Evolutionary conservation across 192 early-diverging fungal genomes (phyloP), one percentile per base, ranked within the genome.

Genomic region (Dimargaris xerosporica): DNA sequence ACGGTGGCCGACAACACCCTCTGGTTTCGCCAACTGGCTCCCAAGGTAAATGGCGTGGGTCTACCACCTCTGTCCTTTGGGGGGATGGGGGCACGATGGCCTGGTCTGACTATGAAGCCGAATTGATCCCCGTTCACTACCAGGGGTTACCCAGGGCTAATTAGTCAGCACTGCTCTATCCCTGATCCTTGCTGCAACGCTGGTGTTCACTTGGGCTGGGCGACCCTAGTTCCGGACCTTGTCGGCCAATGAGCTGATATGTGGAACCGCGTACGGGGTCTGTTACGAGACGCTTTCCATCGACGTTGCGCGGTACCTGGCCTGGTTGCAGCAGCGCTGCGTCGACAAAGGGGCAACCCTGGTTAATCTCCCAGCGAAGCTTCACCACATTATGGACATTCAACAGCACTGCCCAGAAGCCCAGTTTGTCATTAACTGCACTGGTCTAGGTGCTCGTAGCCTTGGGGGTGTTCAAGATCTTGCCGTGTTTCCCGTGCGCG

Each of bases 381-480:
- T 71, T 5, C 28, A 17, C 19, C 65, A 69, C 19, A 69, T 75
- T 43, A 10, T 30, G 12, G 72, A 68, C 6, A 65, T 67, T 9
- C 30, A 59, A 0, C 16, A 50, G 0, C 52, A 15, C 19, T n/a
- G 26, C 3, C 30, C 43, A n/a, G 29, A 19, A 19, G 15, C 54
- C 13, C 51, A 64, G 5, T 68, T 84, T 41, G 75, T 91, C 44
- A 69, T 93, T 54, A 93, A 93, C 64, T 93, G 92, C 66, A 83
- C 88, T 0, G 92, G 88, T 0, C 65, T 86, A 0, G 84, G 87
- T 7, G 80, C 85, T 19, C 72, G 74, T 4, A 74, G 45, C 26
- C 69, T 94, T 6, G 76, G 72, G 19, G 91, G 90, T 9, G 86
- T 94, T 1, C 67, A 82, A 30, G 92, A 94, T 63, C 34, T 47